These are phyloP conservation scores for Pseudocercospora eumusae DNA, from an alignment of 2,329 filamentous ascomycete genomes.

Conservation along the genomic window DNA sequence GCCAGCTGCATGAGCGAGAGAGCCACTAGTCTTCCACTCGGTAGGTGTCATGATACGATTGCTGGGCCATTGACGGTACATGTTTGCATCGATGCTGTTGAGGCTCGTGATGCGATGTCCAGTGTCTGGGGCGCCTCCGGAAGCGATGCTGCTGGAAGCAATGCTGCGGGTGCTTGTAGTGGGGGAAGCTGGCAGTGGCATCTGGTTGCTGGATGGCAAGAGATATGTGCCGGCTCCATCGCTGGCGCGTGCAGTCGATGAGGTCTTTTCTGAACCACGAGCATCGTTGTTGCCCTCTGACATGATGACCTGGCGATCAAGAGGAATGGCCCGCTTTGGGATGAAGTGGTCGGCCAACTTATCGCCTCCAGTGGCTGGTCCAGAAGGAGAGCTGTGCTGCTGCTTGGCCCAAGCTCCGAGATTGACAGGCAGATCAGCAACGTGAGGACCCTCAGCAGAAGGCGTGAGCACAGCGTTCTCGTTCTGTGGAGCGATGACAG, in stretches of 20 bases:
- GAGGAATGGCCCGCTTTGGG: conserved; percentile 28
- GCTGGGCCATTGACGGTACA: conserved; percentile 31
- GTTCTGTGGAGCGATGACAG: conserved; percentile 37
- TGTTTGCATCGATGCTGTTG: conserved; percentile 34
- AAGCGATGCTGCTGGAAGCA: conserved; percentile 23
- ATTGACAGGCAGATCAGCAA: conserved; percentile 30
- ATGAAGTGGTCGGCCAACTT: conserved; percentile 30
- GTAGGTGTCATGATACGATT: conserved; percentile 38
- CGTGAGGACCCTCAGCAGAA: conserved; percentile 32
- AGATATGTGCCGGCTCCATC: conserved; percentile 9
- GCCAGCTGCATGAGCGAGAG: conserved; percentile 38
- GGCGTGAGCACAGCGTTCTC: conserved; percentile 39
- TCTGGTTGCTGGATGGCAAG: conserved; percentile 8
- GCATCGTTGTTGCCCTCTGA: conserved; percentile 19
- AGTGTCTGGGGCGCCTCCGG: conserved; percentile 23
- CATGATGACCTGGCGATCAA: conserved; percentile 24
- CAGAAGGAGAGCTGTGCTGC: conserved; percentile 16
- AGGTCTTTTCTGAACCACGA: conserved; percentile 7
- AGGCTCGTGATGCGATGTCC: conserved; percentile 33
- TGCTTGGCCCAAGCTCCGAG: conserved; percentile 39
- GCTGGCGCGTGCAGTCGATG: conserved; percentile 5
- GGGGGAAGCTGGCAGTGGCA: conserved; percentile 18
- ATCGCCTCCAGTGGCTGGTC: conserved; percentile 17
- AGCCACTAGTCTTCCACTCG: conserved; percentile 39
- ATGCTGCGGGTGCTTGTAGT: conserved; percentile 26